A percentile compares a stretch with the other conserved stretches of the same genome.
Evolutionary conservation across 129 eudicot genomes (phyloP).

Genomic region (Flaveria brownii): DNA sequence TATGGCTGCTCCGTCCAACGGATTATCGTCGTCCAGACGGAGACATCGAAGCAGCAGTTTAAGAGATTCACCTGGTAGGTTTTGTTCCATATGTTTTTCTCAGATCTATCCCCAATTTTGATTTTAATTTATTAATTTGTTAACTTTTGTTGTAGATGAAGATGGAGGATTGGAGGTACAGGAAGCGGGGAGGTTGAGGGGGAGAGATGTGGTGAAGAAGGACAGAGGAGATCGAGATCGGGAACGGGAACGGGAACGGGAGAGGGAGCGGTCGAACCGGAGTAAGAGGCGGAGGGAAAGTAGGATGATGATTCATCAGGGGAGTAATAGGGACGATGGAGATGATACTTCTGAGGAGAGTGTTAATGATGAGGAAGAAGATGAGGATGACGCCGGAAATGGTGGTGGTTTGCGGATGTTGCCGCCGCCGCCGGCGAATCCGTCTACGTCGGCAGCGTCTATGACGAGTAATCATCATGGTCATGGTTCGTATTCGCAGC

Average conservation of each 20-base stretch:
- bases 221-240: constrained; percentile 68
- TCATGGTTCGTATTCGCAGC: constrained; percentile 36
- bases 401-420: constrained; percentile 45
- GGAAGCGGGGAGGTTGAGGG: constrained; percentile 64
- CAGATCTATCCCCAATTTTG: constrained; percentile 46
- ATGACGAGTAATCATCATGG: constrained; percentile 43
- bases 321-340: constrained; percentile 48
- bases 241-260: constrained; percentile 59
- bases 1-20: constrained; percentile 53
- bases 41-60: constrained; percentile 61
- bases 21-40: constrained; percentile 56
- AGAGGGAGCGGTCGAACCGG: constrained; percentile 61
- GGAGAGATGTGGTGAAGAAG: constrained; percentile 59
- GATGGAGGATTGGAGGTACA: constrained; percentile 59
- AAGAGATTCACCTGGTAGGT: constrained; percentile 72
- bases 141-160: constrained; percentile 53
- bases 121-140: constrained; percentile 9
- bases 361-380: constrained; percentile 78
- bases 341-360: constrained; percentile 82
- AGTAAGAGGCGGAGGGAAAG: constrained; percentile 66
- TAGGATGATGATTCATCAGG: constrained; percentile 42
- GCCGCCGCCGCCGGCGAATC: constrained; percentile 51
- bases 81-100: neutral
- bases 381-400: constrained; percentile 50
- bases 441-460: constrained; percentile 34